Evolutionary conservation across 805 yeast species (phyloP).

Genomic region (Wickerhamiella kurtzmanii): DNA sequence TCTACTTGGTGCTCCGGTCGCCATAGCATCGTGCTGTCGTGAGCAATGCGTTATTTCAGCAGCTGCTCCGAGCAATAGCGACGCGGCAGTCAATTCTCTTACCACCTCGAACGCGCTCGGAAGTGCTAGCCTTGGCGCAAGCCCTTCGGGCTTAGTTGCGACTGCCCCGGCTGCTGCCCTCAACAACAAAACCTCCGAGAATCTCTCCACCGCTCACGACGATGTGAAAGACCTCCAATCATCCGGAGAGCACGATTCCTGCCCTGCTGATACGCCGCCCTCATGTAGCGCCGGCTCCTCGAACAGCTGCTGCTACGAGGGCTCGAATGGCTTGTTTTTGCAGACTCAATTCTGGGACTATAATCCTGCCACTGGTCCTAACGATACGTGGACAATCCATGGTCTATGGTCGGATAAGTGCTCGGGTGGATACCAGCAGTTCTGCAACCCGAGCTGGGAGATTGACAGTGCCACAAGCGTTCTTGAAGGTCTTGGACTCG

Average conservation of each 20-base stretch:
- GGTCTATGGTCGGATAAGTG: conserved; percentile 88
- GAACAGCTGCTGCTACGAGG: conserved; percentile 73
- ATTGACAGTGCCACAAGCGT: conserved; percentile 38
- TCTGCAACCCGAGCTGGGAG: conserved; percentile 51
- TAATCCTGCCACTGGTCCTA: conserved; percentile 57
- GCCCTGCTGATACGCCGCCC: conserved; percentile 25
- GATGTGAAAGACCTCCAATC: neutral
- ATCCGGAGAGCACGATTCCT: conserved; percentile 20
- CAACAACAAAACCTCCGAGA: no score
- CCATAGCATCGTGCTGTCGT: neutral
- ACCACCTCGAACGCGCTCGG: neutral
- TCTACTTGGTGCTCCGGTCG: neutral
- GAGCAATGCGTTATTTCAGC: neutral
- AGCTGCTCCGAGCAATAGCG: neutral
- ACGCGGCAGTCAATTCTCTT: neutral
- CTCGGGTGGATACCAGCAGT: conserved; percentile 67
- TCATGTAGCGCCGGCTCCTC: conserved; percentile 20
- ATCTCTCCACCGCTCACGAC: neutral
- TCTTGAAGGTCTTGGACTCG: conserved; percentile 30
- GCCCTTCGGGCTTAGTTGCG: no score
- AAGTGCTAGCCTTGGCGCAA: no score
- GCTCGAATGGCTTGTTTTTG: conserved; percentile 70
- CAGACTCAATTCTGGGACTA: conserved; percentile 93
- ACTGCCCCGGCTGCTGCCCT: no score
- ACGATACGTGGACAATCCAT: conserved; percentile 61